Base-by-base conservation (phyloP, 2,329 filamentous ascomycete genomes). In the Elsinoe batatas region DNA sequence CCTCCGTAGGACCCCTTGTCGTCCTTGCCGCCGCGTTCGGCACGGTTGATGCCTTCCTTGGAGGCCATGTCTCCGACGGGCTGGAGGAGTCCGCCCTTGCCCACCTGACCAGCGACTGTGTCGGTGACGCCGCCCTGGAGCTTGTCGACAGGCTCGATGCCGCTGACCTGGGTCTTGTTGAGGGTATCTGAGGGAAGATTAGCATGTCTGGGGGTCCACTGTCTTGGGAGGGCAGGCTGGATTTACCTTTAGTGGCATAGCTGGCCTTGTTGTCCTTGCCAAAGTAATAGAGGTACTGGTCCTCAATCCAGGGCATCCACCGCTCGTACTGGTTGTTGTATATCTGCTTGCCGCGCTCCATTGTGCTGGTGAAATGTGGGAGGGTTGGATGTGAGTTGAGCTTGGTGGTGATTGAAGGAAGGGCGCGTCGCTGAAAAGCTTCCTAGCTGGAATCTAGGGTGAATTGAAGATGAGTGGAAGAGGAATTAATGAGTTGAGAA, bases 271-370 rank as follows among this genome's bases (percentile, higher is more conserved):
- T 89, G 65, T 88, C 84, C 60, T 83, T 84, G 63, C 83, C 86
- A 69, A 88, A 88, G 76, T 80, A 88, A 53, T 77, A 75, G 26
- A 89, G 76, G 67, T 87, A 87, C 58, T 81, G 69, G 67, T 89
- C 85, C 69, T 89, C 85, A 56, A 88, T 73, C 85, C 85, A 88
- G 1, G 85, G 85, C 67, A 87, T 78, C 85, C 85, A 89, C 63
- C 72, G 77, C 66, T 88, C 84, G 70, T 88, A 88, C 68, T 88
- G 51, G 22, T 42, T 42, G 51, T 43, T 43, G 51, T 54, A 54
- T 3, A 54, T n/a, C 36, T 54, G 36, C 51, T 44, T 54, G 36
- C 36, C 51, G 20, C 51, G 36, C 36, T 54, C 51, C 51, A 54
- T 54, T 32, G 17, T 30, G 26, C 26, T 30, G 26, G 26, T 30